These are phyloP conservation scores for Choricystis sp. DNA, from an alignment of 139 green algal genomes.

Conservation along the genomic window DNA sequence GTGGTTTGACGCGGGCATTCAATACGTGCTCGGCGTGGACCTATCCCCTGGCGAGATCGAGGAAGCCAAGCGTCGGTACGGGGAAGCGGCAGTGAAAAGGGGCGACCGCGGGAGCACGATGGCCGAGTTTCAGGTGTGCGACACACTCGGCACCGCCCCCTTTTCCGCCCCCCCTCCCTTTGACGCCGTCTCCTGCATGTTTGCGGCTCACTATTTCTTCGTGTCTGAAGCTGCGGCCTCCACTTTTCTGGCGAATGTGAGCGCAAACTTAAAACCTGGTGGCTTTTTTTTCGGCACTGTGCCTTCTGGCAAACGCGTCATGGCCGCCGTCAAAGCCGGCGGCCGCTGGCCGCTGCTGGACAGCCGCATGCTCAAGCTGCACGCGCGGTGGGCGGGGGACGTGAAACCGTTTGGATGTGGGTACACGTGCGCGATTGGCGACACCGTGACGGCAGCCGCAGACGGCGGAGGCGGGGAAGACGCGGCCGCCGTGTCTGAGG, in stretches of 20 bases:
- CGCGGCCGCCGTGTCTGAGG: constrained; percentile 12
- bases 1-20: constrained; percentile 51
- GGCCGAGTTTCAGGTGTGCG: not conserved
- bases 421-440: constrained; percentile 58
- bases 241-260: constrained; percentile 61
- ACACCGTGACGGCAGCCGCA: constrained; percentile 64
- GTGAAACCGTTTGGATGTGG: constrained; percentile 32
- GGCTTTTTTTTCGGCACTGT: constrained; percentile 74
- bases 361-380: constrained; percentile 37
- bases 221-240: constrained; percentile 18
- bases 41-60: constrained; percentile 59
- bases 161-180: constrained; percentile 17
- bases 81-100: not conserved
- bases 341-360: constrained; percentile 7
- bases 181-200: constrained; percentile 80
- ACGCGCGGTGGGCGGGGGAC: constrained; percentile 35
- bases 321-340: constrained; percentile 16
- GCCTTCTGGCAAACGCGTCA: constrained; percentile 51
- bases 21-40: constrained; percentile 66
- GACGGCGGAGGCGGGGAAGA: constrained; percentile 16
- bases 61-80: constrained; percentile 32
- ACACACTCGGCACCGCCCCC: not conserved
- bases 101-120: too few relatives aligned
- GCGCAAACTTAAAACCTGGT: constrained; percentile 58
- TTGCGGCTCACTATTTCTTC: constrained; percentile 94